These are phyloP conservation scores for Nematocida sp. DNA, from an alignment of 371 early-diverging fungal genomes.

Conservation along the genomic window DNA sequence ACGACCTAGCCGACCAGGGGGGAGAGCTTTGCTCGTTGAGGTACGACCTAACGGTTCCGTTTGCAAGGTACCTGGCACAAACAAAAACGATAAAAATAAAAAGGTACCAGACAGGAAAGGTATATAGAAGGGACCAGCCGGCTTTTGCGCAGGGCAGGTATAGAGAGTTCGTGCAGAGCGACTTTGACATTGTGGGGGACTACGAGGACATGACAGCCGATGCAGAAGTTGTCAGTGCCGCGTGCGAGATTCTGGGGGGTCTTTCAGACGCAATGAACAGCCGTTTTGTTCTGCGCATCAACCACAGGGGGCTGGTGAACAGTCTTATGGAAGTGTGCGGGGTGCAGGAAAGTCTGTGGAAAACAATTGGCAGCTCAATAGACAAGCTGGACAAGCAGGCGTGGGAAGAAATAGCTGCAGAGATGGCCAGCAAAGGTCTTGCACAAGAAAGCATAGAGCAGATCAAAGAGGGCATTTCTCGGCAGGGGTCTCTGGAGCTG, in stretches of 20 bases:
- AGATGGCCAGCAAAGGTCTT: constrained; percentile 61
- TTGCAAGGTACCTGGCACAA: constrained; percentile 92
- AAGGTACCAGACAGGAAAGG: constrained; percentile 95
- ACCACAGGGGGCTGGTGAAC: constrained; percentile 87
- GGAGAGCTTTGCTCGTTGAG: constrained; percentile 90
- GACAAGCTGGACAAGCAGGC: constrained; percentile 88
- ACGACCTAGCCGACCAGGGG: constrained; percentile 92
- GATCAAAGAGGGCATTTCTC: constrained; percentile 71
- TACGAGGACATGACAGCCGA: constrained; percentile 91
- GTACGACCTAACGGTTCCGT: constrained; percentile 96
- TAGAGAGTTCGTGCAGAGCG: constrained; percentile 97
- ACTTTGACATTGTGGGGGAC: constrained; percentile 93
- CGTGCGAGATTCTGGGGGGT: constrained; percentile 71
- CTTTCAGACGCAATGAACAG: constrained; percentile 66
- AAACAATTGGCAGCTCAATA: constrained; percentile 86
- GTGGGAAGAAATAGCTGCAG: constrained; percentile 51
- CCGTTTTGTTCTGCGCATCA: constrained; percentile 80
- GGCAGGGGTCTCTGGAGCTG: constrained; percentile 70
- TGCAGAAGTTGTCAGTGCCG: constrained; percentile 78
- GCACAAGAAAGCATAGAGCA: constrained; percentile 68
- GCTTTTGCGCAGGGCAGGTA: constrained; percentile 91
- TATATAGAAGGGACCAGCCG: constrained; percentile 95
- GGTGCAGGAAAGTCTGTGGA: constrained; percentile 75
- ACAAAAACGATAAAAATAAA: constrained; percentile 73
- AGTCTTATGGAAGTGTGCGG: constrained; percentile 87